phyloP scores from a whole-genome alignment of 2,329 filamentous ascomycete species.

The Thielaviopsis cerberus region DNA sequence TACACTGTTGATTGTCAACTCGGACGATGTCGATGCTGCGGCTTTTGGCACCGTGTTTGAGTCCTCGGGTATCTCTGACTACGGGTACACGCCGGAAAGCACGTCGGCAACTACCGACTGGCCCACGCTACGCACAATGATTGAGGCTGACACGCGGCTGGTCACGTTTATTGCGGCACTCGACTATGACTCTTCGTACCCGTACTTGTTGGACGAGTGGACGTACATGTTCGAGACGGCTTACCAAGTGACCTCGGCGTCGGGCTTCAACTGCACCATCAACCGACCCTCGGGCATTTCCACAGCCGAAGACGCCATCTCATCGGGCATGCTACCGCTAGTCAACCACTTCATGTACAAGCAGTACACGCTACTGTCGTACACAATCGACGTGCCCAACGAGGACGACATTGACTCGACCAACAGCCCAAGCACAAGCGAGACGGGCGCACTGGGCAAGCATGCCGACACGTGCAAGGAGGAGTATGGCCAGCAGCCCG shows the following conservation, averaged over 20 bases:
- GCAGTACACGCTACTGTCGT: slow-evolving; percentile 23
- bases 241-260: slow-evolving; percentile 42
- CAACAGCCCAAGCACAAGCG: slow-evolving; percentile 40
- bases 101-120: slow-evolving; percentile 30
- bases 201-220: slow-evolving; percentile 47
- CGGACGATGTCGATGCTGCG: slow-evolving; percentile 35
- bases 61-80: slow-evolving; percentile 37
- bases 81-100: slow-evolving; percentile 39
- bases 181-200: slow-evolving; percentile 22
- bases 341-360: slow-evolving; percentile 68
- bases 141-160: slow-evolving; percentile 43
- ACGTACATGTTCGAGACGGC: slow-evolving; percentile 53
- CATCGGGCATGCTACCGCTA: slow-evolving; percentile 44
- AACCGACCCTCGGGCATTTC: slow-evolving; percentile 40
- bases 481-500: slow-evolving; percentile 46
- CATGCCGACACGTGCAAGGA: slow-evolving; percentile 34
- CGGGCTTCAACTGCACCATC: slow-evolving; percentile 54
- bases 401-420: slow-evolving; percentile 41
- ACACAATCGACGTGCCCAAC: slow-evolving; percentile 44
- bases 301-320: slow-evolving; percentile 32
- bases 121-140: slow-evolving; percentile 56
- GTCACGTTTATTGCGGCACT: slow-evolving; percentile 49
- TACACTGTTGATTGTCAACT: slow-evolving; percentile 56
- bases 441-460: slow-evolving; percentile 33
- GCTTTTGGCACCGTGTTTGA: slow-evolving; percentile 38